Base-by-base conservation (phyloP, 371 early-diverging fungal species). In the Zancudomyces culisetae region DNA sequence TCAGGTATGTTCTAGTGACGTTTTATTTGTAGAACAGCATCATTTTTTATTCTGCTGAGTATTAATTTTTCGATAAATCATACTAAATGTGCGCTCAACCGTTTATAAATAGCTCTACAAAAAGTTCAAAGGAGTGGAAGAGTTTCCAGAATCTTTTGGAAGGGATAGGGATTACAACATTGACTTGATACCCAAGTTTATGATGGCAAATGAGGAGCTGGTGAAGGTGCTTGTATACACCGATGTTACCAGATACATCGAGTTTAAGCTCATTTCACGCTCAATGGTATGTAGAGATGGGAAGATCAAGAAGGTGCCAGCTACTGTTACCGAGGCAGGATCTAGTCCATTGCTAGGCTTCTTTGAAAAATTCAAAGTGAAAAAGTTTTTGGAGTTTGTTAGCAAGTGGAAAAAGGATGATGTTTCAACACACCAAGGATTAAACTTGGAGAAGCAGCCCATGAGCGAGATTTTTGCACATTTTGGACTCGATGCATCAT, bases 151-250 rank as follows among this genome's bases (percentile, higher is more conserved):
- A 2, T 58, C 60, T 27, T 75, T 87, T 51, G 96, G 94, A 26
- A 74, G 78, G 42, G 90, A 91, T 68, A 83, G 90, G 46, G 94
- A 98, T 72, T 98, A 83, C 68, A 92, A 87, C 70, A 81, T 99
- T 41, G 99, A 99, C 66, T 70, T 98, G 62, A 91, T 98, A 45
- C 99, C 99, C 62, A 99, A 99, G 77, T 95, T 99, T 68, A 87
- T 98, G 77, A 93, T 99, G 90, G 97, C 94, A 48, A 92, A 89
- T 58, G 95, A 88, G 48, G 85, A 87, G 58, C 75, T 94, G 48
- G 85, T 87, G 57, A 80, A 79, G 49, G 83, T 86, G 57, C 71
- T 87, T 57, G 79, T 79, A 52, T 90, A 97, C 68, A 90, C 98
- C 45, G 91, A 98, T 62, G 95, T 99, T 40, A 90, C 96, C 24